phyloP scores from a whole-genome alignment of 352 stramenopile species.

The Pilasporangium apinafurcum region DNA sequence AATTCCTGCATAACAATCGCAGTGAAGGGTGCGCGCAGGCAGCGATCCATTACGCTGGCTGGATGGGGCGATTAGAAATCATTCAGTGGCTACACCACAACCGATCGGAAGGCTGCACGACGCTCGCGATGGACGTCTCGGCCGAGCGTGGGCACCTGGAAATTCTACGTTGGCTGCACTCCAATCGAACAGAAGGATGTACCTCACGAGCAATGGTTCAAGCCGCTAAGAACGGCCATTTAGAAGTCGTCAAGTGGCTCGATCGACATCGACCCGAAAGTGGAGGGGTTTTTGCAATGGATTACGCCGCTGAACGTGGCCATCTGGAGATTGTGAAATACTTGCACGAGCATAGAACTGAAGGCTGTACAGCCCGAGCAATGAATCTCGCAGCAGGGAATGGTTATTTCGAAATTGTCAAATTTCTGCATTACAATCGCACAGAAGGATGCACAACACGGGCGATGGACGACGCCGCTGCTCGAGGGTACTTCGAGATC shows the following conservation, averaged over 20 bases:
- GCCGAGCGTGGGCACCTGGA: conserved; percentile 12
- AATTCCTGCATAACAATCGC: conserved; percentile 5
- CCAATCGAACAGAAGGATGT: conserved; percentile 9
- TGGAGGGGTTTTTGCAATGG: conserved; percentile 13
- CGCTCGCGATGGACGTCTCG: conserved; percentile 8
- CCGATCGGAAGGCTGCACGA: conserved; percentile 2
- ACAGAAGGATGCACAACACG: conserved; percentile 3
- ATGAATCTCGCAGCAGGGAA: conserved; percentile 12
- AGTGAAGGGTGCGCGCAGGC: conserved; percentile 1
- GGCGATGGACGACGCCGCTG: conserved; percentile 5
- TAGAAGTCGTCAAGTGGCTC: conserved; percentile 13
- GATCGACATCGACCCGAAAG: conserved; percentile 10
- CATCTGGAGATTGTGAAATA: conserved; percentile 14
- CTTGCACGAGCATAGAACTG: conserved; percentile 9
- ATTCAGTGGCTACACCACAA: conserved; percentile 8
- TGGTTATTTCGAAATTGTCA: conserved; percentile 8
- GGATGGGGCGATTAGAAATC: conserved; percentile 5
- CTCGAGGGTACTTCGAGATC: conserved; percentile 8
- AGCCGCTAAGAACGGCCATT: conserved; percentile 8
- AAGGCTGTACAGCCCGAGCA: conserved; percentile 12
- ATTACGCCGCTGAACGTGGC: conserved; percentile 14
- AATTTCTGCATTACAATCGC: conserved; percentile 7
- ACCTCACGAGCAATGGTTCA: conserved; percentile 12
- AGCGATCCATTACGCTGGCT: conserved; percentile 7
- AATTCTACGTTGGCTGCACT: conserved; percentile 11